Base-by-base conservation (phyloP, 2,329 filamentous ascomycete species). In the Cladorrhinum sp. region DNA sequence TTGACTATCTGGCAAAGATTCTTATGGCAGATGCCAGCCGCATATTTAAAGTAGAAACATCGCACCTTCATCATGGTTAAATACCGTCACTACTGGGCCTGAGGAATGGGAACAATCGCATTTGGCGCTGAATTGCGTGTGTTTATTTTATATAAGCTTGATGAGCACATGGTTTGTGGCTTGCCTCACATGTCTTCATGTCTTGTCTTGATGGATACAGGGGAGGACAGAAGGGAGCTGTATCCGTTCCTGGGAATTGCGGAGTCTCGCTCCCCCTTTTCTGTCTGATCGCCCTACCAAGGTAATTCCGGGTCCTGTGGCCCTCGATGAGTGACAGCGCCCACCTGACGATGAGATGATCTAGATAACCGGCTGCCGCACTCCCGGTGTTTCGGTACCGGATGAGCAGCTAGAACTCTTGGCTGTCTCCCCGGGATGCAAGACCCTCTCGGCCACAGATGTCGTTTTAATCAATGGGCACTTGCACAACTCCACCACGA, bases 351-450 rank as follows among this genome's bases (percentile, higher is more conserved):
- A 41, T 41, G 36, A n/a, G 16, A 41, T 41, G 16, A 41, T 41
- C 36, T 5, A 29, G 25, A 29, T 41, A 41, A 13, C 45, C 22
- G 8, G 9, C n/a, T 24, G 45, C n/a, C 45, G 13, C 45, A 25
- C 36, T 55, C 52, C 52, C 52, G 52, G 23, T 12, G n/a, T 27
- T 18, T 36, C 52, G 52, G 52, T 55, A 55, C 52, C 52, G 52
- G 52, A 24, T 24, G 52, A 27, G 38, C n/a, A 41, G 52, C 52
- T 41, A 45, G 52, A 55, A 24, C 52, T 45, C 52, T 55, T 55
- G 52, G 52, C 52, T 32, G 12, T 45, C 12, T 16, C 25, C 25
- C 25, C 25, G 10, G 25, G 25, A 29, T 29, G 25, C 25, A 29
- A 29, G 25, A 4, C 25, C 10, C 25, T 29, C 25, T 29, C 25